Evolutionary conservation across 2,329 filamentous ascomycete species (phyloP).

Genomic region (Thelonectria olida): DNA sequence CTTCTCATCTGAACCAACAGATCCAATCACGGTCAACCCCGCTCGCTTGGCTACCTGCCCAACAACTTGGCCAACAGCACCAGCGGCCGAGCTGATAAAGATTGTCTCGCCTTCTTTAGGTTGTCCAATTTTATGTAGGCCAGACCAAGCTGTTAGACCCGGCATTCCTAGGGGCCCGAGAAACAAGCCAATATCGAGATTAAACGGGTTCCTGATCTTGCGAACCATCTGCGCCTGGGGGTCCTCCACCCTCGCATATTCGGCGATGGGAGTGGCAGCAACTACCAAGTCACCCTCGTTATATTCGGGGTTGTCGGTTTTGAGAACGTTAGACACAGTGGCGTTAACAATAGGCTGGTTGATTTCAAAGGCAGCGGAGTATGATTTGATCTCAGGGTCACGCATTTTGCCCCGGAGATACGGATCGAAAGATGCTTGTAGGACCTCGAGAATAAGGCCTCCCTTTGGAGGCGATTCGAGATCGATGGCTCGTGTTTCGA

Average conservation of each 20-base stretch:
- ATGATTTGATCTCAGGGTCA: no score
- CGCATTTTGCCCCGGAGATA: slow-evolving; percentile 80
- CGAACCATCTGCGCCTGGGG: slow-evolving; percentile 53
- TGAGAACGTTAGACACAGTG: slow-evolving; percentile 73
- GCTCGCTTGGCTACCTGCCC: slow-evolving; percentile 85
- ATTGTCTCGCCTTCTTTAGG: slow-evolving; percentile 63
- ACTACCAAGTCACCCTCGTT: slow-evolving; percentile 73
- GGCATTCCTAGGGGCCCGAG: slow-evolving; percentile 80
- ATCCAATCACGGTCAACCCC: slow-evolving; percentile 81
- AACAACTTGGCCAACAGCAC: slow-evolving; percentile 83
- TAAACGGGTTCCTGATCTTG: slow-evolving; percentile 72
- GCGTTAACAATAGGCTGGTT: slow-evolving; percentile 60
- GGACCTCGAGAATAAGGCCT: slow-evolving; percentile 70
- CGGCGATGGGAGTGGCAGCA: slow-evolving; percentile 63
- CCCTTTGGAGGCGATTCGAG: slow-evolving; percentile 56
- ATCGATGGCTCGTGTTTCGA: slow-evolving; percentile 72
- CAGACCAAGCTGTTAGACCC: slow-evolving; percentile 78
- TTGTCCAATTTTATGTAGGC: slow-evolving; percentile 78
- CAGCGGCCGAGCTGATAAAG: slow-evolving; percentile 61
- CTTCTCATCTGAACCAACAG: slow-evolving; percentile 82
- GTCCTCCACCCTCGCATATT: slow-evolving; percentile 66
- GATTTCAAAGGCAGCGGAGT: no score
- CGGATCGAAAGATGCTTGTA: slow-evolving; percentile 77
- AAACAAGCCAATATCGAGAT: slow-evolving; percentile 69
- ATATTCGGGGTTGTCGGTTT: slow-evolving; percentile 65